Evolutionary conservation across 2,329 filamentous ascomycete genomes (phyloP), one percentile per base, ranked within the genome.

Genomic region (Neoascochyta sp.): DNA sequence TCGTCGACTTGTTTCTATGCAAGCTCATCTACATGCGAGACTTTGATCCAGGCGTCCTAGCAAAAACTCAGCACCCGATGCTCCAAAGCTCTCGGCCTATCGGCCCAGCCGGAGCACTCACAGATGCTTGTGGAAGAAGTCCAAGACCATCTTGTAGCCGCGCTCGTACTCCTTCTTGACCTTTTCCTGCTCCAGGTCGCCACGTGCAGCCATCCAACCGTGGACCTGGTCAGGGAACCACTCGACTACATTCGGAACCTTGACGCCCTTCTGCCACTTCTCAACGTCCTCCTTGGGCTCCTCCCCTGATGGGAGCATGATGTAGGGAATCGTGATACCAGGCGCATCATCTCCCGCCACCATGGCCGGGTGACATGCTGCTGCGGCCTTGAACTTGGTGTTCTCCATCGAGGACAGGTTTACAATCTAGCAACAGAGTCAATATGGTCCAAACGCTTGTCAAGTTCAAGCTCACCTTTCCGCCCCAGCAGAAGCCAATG

Each of bases 401-500:
- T 66, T 69, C 34, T 69, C 48, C 31, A 69, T 65, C 4, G 70
- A 68, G n/a, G 68, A 63, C 17, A 78, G 62, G 34, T 73, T 73
- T 26, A 74, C 69, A 43, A 80, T 76, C 68, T 78, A 64, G 32
- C n/a, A n/a, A 3, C 15, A 9, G 15, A n/a, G 4, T 7, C 20
- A 1, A 7, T 9, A 9, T 21, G 9, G 19, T 9, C 0, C 17
- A 16, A 7, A 14, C 3, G 3, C 6, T 6, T 11, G 8, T n/a
- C n/a, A 8, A 10, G 9, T 9, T 21, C 10, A 9, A 16, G 19
- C 32, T 10, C 32, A 62, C 56, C 56, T 68, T 69, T 12, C 68
- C 70, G 24, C 73, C 73, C 74, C 74, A 79, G 67, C 77, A 81
- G 67, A 67, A 78, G 9, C 77, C 77, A 15, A 81, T 54, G 24